These are phyloP conservation scores for Eimeria sp. DNA, from an alignment of 169 alveolate species.

Conservation along the genomic window DNA sequence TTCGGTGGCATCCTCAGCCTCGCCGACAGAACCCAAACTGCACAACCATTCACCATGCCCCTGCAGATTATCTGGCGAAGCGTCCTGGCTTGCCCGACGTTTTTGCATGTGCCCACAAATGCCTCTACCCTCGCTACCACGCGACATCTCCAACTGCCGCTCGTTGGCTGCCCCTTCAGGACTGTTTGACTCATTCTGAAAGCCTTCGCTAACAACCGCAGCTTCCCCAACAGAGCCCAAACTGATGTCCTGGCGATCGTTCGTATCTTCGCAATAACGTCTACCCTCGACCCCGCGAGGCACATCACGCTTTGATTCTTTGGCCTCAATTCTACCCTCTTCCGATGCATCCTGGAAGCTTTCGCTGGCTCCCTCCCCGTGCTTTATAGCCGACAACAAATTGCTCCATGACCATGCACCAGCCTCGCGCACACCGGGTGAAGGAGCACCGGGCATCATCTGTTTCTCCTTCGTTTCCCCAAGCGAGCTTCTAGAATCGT, in stretches of 20 bases:
- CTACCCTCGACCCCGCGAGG: background rate
- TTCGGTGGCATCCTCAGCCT: background rate
- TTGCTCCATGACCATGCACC: background rate
- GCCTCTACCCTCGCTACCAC: background rate
- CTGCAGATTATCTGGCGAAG: background rate
- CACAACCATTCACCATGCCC: background rate
- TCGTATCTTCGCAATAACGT: background rate
- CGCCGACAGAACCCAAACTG: background rate
- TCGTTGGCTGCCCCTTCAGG: background rate
- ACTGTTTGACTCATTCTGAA: background rate
- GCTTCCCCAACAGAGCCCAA: background rate
- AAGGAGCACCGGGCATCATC: background rate
- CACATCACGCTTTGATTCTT: background rate
- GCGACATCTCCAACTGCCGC: background rate
- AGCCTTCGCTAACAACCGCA: background rate
- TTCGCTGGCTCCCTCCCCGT: background rate
- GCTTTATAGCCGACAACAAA: background rate
- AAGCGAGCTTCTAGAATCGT: background rate
- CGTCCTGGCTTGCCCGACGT: background rate
- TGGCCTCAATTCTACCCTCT: background rate
- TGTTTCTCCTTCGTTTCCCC: background rate
- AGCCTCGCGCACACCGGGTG: background rate
- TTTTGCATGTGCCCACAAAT: background rate
- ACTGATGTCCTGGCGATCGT: background rate
- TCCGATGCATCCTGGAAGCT: background rate